A percentile compares a stretch with the other conserved stretches of the same genome.
Evolutionary conservation across 345 rosid species (phyloP).

Genomic region (Hirschfeldia incana): DNA sequence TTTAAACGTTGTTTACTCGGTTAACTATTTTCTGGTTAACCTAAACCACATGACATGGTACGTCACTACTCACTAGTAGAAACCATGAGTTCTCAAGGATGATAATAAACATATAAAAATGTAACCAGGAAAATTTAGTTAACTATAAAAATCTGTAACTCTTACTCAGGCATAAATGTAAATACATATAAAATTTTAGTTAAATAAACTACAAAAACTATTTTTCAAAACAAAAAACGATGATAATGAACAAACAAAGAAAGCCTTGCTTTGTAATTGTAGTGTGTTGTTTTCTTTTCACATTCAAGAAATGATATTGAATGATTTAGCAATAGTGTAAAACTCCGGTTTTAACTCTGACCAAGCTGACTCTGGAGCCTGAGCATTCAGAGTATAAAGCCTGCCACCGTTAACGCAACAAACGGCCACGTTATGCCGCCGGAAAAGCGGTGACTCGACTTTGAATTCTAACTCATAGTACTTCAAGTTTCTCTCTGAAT

Average conservation of each 20-base stretch:
- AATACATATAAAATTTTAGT: no score
- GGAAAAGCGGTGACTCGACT: constrained; percentile 71
- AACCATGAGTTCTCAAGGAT: no score
- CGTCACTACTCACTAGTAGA: no score
- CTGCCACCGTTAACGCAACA: constrained; percentile 61
- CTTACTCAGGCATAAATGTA: no score
- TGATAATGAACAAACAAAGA: not conserved
- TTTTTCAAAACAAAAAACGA: no score
- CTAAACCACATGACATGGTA: no score
- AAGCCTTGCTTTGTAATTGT: not conserved
- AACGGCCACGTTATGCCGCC: constrained; percentile 67
- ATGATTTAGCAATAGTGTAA: constrained; percentile 54
- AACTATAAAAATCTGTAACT: no score
- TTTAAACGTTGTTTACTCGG: no score
- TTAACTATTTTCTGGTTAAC: no score
- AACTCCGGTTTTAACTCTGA: constrained; percentile 52
- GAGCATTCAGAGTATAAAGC: constrained; percentile 73
- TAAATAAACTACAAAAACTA: no score
- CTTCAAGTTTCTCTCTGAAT: constrained; percentile 46
- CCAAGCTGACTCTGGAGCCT: constrained; percentile 77
- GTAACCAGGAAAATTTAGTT: no score
- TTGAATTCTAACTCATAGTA: constrained; percentile 75
- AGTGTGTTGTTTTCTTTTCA: constrained; percentile 11
- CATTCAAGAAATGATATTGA: constrained; percentile 46
- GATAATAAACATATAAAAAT: no score